These are phyloP conservation scores for Elymus sibiricus DNA, from an alignment of 176 grass and related monocot species.

Conservation along the genomic window DNA sequence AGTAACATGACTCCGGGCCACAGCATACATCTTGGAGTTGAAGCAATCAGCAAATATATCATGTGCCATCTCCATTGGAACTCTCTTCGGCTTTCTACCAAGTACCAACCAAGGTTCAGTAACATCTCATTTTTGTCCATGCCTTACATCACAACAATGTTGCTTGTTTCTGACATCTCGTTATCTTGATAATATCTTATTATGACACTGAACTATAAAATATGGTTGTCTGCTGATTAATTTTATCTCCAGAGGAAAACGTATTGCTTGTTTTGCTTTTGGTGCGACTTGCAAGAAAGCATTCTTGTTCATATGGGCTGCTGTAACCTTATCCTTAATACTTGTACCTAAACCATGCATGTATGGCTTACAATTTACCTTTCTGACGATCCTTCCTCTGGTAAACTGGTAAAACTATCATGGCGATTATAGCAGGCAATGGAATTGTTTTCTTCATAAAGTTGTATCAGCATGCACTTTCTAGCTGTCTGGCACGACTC, in stretches of 20 bases:
- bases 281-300: background rate
- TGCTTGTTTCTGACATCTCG: background rate
- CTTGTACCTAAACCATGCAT: background rate
- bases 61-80: background rate
- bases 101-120: background rate
- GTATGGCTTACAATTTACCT: background rate
- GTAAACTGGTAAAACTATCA: background rate
- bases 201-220: background rate
- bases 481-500: background rate
- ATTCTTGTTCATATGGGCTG: background rate
- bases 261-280: background rate
- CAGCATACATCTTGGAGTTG: background rate
- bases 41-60: background rate
- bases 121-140: background rate
- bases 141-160: background rate
- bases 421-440: background rate
- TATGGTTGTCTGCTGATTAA: background rate
- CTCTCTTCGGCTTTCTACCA: background rate
- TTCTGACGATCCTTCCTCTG: background rate
- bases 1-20: background rate
- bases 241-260: background rate
- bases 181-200: background rate
- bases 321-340: background rate
- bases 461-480: background rate
- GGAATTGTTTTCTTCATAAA: background rate